Evolutionary conservation across 257 asterid genomes (phyloP).

Genomic region (Solanum boliviense): DNA sequence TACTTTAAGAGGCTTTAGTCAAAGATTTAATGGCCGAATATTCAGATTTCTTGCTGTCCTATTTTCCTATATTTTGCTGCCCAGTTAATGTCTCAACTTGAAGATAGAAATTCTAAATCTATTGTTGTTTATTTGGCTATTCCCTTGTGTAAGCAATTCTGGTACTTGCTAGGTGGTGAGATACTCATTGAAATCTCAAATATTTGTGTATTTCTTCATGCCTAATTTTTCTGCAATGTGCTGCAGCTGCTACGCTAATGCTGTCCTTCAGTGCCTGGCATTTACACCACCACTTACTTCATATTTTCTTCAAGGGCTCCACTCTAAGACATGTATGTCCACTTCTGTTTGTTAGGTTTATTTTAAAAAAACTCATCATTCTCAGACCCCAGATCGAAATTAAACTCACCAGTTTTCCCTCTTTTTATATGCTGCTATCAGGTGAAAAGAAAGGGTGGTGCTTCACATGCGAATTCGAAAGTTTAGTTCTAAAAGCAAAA

Average conservation of each 20-base stretch:
- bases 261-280: slow-evolving; percentile 73
- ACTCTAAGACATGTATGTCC: slow-evolving; percentile 56
- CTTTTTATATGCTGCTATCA: slow-evolving; percentile 8
- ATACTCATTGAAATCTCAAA: not conserved
- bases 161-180: not conserved
- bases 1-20: not conserved
- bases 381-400: not conserved
- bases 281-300: slow-evolving; percentile 85
- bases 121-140: not conserved
- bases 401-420: not conserved
- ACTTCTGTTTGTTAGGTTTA: not conserved
- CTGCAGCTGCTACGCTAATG: slow-evolving; percentile 86
- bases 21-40: not conserved
- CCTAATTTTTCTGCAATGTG: slow-evolving; percentile 1
- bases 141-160: not conserved
- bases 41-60: not conserved
- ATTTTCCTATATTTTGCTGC: not conserved
- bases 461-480: slow-evolving; percentile 69
- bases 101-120: not conserved
- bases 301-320: slow-evolving; percentile 71
- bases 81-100: not conserved
- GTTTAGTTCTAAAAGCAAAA: slow-evolving; percentile 42
- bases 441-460: slow-evolving; percentile 65
- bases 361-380: not conserved
- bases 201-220: not conserved